Evolutionary conservation across 179 eudicot genomes (phyloP).

Genomic region (Gypsophila paniculata): DNA sequence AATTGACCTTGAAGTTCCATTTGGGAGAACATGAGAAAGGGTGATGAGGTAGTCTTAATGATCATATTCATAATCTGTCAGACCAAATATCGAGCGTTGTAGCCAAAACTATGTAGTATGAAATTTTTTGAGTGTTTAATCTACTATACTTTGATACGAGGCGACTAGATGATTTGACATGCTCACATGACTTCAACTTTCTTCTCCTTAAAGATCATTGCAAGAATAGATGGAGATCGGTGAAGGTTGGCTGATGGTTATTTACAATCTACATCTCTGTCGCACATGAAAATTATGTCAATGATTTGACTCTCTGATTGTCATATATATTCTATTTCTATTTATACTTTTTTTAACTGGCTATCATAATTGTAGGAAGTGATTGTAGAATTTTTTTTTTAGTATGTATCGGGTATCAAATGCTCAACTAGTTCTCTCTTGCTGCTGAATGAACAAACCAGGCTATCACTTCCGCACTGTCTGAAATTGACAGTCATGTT

Average conservation of each 20-base stretch:
- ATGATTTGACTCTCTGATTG: not conserved
- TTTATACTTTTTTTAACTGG: not conserved
- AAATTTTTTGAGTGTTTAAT: too few relatives aligned
- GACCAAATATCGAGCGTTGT: too few relatives aligned
- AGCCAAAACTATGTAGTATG: not conserved
- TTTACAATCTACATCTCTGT: not conserved
- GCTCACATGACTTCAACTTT: not conserved
- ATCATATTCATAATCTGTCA: too few relatives aligned
- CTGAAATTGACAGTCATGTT: constrained; percentile 20
- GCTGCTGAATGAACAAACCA: not conserved
- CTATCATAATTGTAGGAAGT: not conserved
- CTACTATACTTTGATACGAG: too few relatives aligned
- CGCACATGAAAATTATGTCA: not conserved
- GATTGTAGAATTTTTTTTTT: not conserved
- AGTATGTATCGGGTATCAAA: not conserved
- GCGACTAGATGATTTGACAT: not conserved
- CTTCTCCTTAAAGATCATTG: not conserved
- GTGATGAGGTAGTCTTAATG: too few relatives aligned
- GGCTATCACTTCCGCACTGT: not conserved
- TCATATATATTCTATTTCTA: not conserved
- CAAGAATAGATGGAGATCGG: not conserved
- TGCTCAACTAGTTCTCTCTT: not conserved
- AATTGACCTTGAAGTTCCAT: too few relatives aligned
- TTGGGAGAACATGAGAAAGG: too few relatives aligned
- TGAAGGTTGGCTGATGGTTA: not conserved